Conservation (phyloP, 2,329 filamentous ascomycete species). For the Sarocladium kiliense region DNA sequence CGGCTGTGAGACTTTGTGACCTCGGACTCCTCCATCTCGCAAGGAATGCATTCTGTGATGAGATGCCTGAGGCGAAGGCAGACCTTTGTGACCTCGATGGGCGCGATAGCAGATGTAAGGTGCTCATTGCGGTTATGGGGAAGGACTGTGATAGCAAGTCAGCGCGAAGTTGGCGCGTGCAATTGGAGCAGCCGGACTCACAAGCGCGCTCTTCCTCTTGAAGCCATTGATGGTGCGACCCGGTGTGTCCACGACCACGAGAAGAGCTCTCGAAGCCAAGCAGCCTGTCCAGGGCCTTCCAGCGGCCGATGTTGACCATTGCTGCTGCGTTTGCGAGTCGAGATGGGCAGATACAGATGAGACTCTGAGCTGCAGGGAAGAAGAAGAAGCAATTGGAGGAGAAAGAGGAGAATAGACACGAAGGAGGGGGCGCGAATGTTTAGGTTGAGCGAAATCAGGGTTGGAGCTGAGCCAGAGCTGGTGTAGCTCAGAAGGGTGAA, state of each 20-base stretch:
- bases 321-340: not conserved
- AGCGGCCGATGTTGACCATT: constrained; percentile 14
- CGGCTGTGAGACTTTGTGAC: constrained; percentile 78
- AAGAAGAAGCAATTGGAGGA: too few species aligned
- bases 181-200: constrained; percentile 23
- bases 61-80: constrained; percentile 87
- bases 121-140: constrained; percentile 55
- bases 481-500: too few species aligned
- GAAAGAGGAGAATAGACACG: too few species aligned
- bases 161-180: not conserved
- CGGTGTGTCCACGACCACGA: constrained; percentile 5
- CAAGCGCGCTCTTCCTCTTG: constrained; percentile 40
- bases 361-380: too few species aligned
- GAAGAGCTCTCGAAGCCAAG: constrained; percentile 21
- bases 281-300: constrained; percentile 25
- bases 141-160: constrained; percentile 46
- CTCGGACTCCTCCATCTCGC: constrained; percentile 72
- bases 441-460: too few species aligned
- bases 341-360: too few species aligned
- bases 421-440: too few species aligned
- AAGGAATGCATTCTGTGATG: constrained; percentile 83
- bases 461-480: too few species aligned
- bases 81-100: constrained; percentile 80
- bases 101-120: constrained; percentile 62
- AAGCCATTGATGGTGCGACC: constrained; percentile 27